Evolutionary conservation across 352 stramenopile genomes (phyloP).

Genomic region (Achlya hypogyna): DNA sequence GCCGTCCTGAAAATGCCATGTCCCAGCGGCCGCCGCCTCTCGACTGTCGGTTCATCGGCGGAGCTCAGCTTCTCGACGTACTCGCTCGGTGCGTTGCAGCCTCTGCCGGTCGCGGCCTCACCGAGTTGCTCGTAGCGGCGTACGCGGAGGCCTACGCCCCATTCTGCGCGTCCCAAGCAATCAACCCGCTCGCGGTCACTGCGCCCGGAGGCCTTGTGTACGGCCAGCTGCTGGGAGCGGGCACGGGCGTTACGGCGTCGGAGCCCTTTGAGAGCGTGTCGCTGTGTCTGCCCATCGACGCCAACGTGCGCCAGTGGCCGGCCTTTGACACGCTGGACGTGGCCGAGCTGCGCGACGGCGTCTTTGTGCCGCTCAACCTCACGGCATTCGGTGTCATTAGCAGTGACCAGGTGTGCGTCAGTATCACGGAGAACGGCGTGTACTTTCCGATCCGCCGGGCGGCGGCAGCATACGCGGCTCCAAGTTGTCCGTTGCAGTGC

Average conservation of each 20-base stretch:
- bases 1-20: background rate
- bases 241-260: background rate
- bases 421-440: background rate
- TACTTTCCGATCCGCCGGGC: conserved; percentile 15
- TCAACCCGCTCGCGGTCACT: conserved; percentile 10
- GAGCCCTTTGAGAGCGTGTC: background rate
- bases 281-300: background rate
- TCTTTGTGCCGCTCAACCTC: background rate
- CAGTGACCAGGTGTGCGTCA: conserved; percentile 6
- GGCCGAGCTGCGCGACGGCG: background rate
- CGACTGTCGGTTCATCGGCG: background rate
- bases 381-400: background rate
- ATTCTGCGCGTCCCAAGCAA: background rate
- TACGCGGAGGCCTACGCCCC: background rate
- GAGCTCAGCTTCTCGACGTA: background rate
- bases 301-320: conserved; percentile 2
- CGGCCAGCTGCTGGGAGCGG: conserved; percentile 11
- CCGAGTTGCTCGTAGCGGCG: background rate
- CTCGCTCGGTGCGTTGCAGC: background rate
- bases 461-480: background rate
- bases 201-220: background rate
- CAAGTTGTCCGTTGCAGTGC: background rate
- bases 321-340: conserved; percentile 17
- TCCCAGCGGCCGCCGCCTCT: background rate
- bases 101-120: background rate